These are phyloP conservation scores for Globisporangium paddicum DNA, from an alignment of 352 stramenopile species.

Conservation along the genomic window DNA sequence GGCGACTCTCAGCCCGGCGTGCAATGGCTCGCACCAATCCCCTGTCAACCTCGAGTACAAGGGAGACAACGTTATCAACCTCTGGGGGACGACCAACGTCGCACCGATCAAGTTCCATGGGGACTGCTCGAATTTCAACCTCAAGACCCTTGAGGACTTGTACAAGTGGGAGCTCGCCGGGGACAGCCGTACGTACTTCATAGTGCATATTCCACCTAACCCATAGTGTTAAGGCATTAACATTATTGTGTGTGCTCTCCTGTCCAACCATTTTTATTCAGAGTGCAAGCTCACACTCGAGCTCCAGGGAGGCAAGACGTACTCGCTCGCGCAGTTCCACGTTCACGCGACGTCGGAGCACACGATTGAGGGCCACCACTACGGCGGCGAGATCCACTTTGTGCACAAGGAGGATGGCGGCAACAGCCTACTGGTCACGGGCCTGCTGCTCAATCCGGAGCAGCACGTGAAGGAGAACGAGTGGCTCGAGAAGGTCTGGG, in stretches of 20 bases:
- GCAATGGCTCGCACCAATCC: slow-evolving; percentile 42
- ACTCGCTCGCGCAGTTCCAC: slow-evolving; percentile 56
- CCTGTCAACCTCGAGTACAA: slow-evolving; percentile 48
- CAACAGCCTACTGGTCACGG: slow-evolving; percentile 24
- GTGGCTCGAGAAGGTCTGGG: slow-evolving; percentile 46
- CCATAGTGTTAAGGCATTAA: no score
- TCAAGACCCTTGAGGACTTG: slow-evolving; percentile 56
- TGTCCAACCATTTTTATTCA: no score
- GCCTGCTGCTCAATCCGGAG: slow-evolving; percentile 41
- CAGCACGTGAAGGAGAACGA: slow-evolving; percentile 23
- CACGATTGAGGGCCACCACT: slow-evolving; percentile 37
- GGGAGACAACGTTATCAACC: slow-evolving; percentile 26
- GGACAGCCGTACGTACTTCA: slow-evolving; percentile 26
- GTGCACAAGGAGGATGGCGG: slow-evolving; percentile 35
- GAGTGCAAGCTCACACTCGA: slow-evolving; percentile 49
- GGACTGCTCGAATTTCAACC: slow-evolving; percentile 43
- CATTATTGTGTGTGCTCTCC: no score
- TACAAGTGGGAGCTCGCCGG: slow-evolving; percentile 55
- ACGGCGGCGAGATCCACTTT: slow-evolving; percentile 45
- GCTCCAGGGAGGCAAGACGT: slow-evolving; percentile 36
- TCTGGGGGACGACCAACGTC: slow-evolving; percentile 35
- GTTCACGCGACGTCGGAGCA: slow-evolving; percentile 43
- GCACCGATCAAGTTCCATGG: slow-evolving; percentile 46
- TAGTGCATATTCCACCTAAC: no score
- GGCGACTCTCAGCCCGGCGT: slow-evolving; percentile 28